Evolutionary conservation across 2,329 filamentous ascomycete species (phyloP).

Genomic region (Colletotrichum navitas): DNA sequence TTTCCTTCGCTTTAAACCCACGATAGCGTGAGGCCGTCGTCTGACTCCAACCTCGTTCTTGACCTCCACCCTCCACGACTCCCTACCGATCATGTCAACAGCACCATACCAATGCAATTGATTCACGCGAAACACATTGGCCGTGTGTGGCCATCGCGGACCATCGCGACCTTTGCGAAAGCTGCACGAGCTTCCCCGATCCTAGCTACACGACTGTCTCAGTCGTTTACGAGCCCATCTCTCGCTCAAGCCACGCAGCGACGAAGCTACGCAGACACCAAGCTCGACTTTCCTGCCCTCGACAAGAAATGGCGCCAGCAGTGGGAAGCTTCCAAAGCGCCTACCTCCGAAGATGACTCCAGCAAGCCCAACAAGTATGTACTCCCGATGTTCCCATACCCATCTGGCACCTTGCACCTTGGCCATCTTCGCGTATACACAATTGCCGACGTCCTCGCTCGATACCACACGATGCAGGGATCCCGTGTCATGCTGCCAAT

Average conservation of each 20-base stretch:
- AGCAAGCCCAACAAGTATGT: slow-evolving; percentile 68
- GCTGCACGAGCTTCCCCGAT: slow-evolving; percentile 14
- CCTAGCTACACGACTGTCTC: slow-evolving; percentile 25
- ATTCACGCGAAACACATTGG: slow-evolving; percentile 46
- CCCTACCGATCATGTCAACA: slow-evolving; percentile 43
- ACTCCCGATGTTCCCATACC: slow-evolving; percentile 94
- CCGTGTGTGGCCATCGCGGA: slow-evolving; percentile 40
- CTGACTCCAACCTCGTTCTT: slow-evolving; percentile 21
- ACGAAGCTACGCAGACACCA: slow-evolving; percentile 54
- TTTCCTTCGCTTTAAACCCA: slow-evolving; percentile 1
- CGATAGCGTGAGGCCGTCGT: slow-evolving; percentile 19
- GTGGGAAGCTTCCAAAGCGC: slow-evolving; percentile 53
- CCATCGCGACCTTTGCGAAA: slow-evolving; percentile 26
- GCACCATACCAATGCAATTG: slow-evolving; percentile 46
- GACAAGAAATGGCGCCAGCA: slow-evolving; percentile 65
- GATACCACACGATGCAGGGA: slow-evolving; percentile 81
- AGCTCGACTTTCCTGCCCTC: slow-evolving; percentile 61
- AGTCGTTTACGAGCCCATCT: slow-evolving; percentile 20
- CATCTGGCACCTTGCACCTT: slow-evolving; percentile 87
- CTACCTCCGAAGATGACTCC: slow-evolving; percentile 38
- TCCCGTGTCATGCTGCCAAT: slow-evolving; percentile 86
- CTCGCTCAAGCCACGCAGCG: slow-evolving; percentile 38
- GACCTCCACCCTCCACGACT: not conserved
- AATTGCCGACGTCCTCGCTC: slow-evolving; percentile 86
- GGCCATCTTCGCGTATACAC: slow-evolving; percentile 92